These are phyloP conservation scores for Eucalyptus curtisii DNA, from an alignment of 345 rosid genomes.

Conservation along the genomic window DNA sequence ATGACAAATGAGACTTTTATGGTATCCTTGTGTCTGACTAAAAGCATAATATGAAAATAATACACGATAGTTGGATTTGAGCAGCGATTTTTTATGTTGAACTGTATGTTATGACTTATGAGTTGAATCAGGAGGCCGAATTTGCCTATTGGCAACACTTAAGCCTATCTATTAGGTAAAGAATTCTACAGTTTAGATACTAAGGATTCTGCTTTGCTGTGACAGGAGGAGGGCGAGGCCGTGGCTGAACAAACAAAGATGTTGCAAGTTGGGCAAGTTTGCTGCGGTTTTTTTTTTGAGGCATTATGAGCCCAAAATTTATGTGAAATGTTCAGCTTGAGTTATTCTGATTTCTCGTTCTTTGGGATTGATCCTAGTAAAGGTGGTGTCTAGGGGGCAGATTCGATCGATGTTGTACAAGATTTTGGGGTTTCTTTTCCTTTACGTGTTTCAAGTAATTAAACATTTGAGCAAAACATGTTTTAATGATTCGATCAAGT, in stretches of 20 bases:
- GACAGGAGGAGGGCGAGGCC: slow-evolving; percentile 53
- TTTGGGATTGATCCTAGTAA: neutral
- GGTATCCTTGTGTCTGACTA: neutral
- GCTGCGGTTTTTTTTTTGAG: slow-evolving; percentile 3
- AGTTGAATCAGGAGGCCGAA: neutral
- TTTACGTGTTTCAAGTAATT: neutral
- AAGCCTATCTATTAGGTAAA: neutral
- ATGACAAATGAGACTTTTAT: neutral
- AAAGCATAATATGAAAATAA: neutral
- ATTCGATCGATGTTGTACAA: neutral
- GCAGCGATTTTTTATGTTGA: neutral
- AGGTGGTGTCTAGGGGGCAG: neutral
- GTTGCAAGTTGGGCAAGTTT: neutral
- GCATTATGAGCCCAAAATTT: slow-evolving; percentile 17
- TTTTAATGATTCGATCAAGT: neutral
- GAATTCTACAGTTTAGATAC: neutral
- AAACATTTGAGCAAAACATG: neutral
- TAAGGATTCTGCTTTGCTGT: neutral
- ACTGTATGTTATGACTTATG: neutral
- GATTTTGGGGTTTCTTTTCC: neutral
- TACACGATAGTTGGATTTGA: neutral
- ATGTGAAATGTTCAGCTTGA: neutral
- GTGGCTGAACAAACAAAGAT: slow-evolving; percentile 14
- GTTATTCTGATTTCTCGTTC: neutral
- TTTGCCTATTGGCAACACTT: neutral